A percentile compares a stretch with the other conserved stretches of the same genome.
Conservation (phyloP, 208 protist genomes). For the Wallacemonas sp. region DNA sequence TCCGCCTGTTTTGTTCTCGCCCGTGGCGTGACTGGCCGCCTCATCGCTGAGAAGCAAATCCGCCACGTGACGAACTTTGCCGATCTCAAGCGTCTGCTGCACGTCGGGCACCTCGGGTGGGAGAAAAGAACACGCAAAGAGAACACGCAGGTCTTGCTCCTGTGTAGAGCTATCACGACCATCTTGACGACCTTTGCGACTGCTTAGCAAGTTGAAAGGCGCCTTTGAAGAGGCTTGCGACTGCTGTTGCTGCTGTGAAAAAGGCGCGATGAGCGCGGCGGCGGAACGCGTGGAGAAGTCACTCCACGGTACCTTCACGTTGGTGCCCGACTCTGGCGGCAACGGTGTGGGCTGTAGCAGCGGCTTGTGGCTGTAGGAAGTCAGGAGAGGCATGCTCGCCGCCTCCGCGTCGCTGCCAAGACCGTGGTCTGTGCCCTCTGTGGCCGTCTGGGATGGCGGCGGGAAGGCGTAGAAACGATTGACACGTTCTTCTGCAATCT, state of each 20-base stretch:
- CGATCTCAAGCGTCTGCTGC: conserved; percentile 40
- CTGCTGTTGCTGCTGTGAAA: background rate
- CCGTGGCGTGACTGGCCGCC: background rate
- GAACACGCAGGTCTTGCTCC: conserved; percentile 24
- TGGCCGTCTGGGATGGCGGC: conserved; percentile 11
- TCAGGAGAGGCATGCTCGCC: conserved; percentile 10
- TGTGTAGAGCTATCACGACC: too few relatives aligned
- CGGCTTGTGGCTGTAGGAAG: conserved; percentile 17
- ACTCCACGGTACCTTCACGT: conserved; percentile 43
- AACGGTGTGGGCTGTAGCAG: conserved; percentile 54
- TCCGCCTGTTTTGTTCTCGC: background rate
- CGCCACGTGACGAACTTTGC: conserved; percentile 38
- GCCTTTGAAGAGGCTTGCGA: too few relatives aligned
- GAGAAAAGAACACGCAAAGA: conserved; percentile 44
- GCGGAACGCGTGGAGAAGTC: conserved; percentile 36
- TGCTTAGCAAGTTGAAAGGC: too few relatives aligned
- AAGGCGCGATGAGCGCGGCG: conserved; percentile 19
- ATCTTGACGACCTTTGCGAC: too few relatives aligned
- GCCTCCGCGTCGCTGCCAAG: background rate
- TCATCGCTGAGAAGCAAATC: conserved; percentile 29
- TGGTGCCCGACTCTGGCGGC: conserved; percentile 34
- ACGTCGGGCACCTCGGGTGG: conserved; percentile 31
- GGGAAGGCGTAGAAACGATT: conserved; percentile 26
- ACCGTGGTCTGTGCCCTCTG: background rate
- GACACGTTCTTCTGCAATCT: conserved; percentile 41